These are phyloP conservation scores for Hawksworthiomyces lignivorus DNA, from an alignment of 2,329 filamentous ascomycete species.

Conservation along the genomic window DNA sequence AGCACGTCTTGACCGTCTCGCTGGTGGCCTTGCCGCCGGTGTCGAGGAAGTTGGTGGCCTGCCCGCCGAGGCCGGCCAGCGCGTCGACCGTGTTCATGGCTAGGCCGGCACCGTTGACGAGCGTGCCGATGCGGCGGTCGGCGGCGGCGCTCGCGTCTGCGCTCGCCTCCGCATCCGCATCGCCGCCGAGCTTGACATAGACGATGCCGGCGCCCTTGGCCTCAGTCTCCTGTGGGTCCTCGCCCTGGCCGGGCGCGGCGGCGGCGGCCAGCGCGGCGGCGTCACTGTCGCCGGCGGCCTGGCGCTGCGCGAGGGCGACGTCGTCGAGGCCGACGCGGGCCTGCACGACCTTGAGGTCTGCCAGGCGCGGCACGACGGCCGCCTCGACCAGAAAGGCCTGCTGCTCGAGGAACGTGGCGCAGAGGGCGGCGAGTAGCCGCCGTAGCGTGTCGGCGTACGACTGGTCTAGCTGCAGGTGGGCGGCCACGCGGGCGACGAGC, in stretches of 20 bases:
- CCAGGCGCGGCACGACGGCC: constrained; percentile 20
- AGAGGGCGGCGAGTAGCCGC: constrained; percentile 44
- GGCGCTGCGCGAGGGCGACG: constrained; percentile 31
- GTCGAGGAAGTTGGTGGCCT: constrained; percentile 78
- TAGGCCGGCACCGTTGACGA: constrained; percentile 83
- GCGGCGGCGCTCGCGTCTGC: constrained; percentile 32
- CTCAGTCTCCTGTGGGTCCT: constrained; percentile 26
- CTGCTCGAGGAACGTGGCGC: constrained; percentile 38
- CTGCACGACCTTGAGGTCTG: constrained; percentile 24
- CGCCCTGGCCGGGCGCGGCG: constrained; percentile 20
- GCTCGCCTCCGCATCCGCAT: too few species aligned
- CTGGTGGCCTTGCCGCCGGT: constrained; percentile 83
- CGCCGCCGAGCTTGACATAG: constrained; percentile 55
- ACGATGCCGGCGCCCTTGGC: constrained; percentile 62
- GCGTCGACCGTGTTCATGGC: constrained; percentile 90
- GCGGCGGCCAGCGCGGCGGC: background rate
- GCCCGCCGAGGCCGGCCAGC: constrained; percentile 58
- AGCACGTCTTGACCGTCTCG: constrained; percentile 70
- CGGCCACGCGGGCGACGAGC: constrained; percentile 31
- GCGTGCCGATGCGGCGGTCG: constrained; percentile 62
- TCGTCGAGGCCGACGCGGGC: constrained; percentile 42
- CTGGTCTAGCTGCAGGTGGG: constrained; percentile 45
- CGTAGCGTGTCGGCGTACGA: constrained; percentile 36
- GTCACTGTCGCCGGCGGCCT: constrained; percentile 31
- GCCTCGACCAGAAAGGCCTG: constrained; percentile 41